These are phyloP conservation scores for Inga leiocalycina DNA, from an alignment of 306 rosid genomes.

Conservation along the genomic window DNA sequence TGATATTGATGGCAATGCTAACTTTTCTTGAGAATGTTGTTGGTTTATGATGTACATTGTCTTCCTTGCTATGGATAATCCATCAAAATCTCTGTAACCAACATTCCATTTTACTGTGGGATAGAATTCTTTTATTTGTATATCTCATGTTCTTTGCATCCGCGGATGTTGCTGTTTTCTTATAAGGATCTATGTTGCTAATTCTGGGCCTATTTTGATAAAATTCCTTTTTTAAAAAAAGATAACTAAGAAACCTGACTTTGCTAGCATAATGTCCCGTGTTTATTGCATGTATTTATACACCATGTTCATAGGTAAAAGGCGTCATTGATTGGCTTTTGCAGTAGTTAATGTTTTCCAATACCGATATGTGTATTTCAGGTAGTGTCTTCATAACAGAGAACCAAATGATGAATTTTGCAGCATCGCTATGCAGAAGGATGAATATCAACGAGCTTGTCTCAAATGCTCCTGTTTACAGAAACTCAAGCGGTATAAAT, in stretches of 20 bases:
- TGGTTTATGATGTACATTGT: neutral
- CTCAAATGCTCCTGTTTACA: constrained; percentile 3
- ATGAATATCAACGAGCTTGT: constrained; percentile 6
- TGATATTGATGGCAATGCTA: neutral
- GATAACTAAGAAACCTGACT: neutral
- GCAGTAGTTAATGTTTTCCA: neutral
- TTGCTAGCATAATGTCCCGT: neutral
- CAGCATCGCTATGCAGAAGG: constrained; percentile 12
- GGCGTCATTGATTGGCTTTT: neutral
- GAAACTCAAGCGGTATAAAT: neutral
- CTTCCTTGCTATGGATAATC: neutral
- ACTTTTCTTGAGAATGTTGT: neutral
- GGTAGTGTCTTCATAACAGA: neutral
- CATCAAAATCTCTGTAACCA: neutral
- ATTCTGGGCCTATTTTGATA: neutral
- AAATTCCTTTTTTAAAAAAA: too few species aligned
- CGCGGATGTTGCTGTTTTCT: neutral
- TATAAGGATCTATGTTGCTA: neutral
- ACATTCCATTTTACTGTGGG: neutral
- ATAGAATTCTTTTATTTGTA: neutral
- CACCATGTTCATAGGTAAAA: neutral
- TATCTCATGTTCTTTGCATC: neutral
- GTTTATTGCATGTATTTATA: neutral
- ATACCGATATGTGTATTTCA: neutral
- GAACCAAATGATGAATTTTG: constrained; percentile 14